phyloP scores from a whole-genome alignment of 192 early-diverging fungal genomes.

The Phycomyces blakesleeanus region DNA sequence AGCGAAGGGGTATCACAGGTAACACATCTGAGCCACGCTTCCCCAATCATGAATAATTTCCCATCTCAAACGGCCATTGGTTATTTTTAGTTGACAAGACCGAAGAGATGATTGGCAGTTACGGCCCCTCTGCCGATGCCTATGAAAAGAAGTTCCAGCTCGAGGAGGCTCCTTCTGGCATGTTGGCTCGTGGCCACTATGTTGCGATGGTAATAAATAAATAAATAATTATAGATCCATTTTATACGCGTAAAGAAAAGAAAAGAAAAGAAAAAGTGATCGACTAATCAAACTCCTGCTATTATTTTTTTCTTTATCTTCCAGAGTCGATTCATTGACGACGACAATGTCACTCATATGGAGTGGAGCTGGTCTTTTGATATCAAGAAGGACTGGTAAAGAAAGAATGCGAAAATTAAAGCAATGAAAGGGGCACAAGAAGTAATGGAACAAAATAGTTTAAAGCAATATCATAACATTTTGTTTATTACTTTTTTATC shows the following conservation, averaged over 20 bases:
- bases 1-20: slow-evolving; percentile 76
- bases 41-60: not conserved
- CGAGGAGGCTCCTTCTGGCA: slow-evolving; percentile 89
- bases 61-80: not conserved
- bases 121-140: slow-evolving; percentile 73
- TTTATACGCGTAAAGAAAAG: no score
- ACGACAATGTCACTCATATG: slow-evolving; percentile 78
- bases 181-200: slow-evolving; percentile 91
- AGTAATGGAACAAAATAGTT: no score
- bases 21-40: not conserved
- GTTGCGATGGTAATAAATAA: slow-evolving; percentile 68
- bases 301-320: slow-evolving; percentile 8
- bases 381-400: slow-evolving; percentile 44
- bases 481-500: no score
- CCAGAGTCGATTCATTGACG: slow-evolving; percentile 89
- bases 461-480: no score
- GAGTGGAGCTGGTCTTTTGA: slow-evolving; percentile 70
- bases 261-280: no score
- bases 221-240: no score
- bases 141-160: slow-evolving; percentile 86
- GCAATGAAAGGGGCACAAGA: no score
- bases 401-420: no score
- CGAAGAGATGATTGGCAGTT: slow-evolving; percentile 97
- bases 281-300: not conserved
- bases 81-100: slow-evolving; percentile 70